A percentile compares a stretch with the other conserved stretches of the same genome.
Conservation (phyloP, 352 stramenopile genomes). For the Phytophthora vignae region DNA sequence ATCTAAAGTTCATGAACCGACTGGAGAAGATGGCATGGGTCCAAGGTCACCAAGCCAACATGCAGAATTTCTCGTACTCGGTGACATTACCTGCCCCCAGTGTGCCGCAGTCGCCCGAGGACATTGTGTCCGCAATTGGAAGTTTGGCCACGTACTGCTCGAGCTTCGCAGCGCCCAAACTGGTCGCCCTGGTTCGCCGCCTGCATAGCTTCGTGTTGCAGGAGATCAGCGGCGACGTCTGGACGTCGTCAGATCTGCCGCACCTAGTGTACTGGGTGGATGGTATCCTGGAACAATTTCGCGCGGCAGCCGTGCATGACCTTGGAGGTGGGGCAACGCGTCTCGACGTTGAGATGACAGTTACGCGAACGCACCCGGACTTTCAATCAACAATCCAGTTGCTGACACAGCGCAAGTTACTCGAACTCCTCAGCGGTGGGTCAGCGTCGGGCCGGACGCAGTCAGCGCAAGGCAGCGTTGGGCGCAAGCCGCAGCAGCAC, state of each 20-base stretch:
- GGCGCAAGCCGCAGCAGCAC: too few relatives aligned
- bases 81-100: background rate
- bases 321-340: background rate
- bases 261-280: background rate
- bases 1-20: background rate
- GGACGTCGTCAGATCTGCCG: background rate
- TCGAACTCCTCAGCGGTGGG: too few relatives aligned
- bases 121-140: background rate
- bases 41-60: background rate
- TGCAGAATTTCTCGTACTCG: background rate
- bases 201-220: background rate
- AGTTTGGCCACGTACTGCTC: background rate
- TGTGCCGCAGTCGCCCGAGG: background rate
- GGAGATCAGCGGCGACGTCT: background rate
- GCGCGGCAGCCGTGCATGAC: background rate
- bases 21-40: background rate
- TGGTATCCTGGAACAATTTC: background rate
- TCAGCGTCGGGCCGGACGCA: too few relatives aligned
- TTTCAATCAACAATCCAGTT: background rate
- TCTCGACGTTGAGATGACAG: background rate
- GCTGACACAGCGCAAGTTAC: background rate
- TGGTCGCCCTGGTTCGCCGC: too few relatives aligned
- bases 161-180: background rate
- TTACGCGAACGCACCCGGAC: background rate
- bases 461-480: too few relatives aligned